Evolutionary conservation across 495 filamentous ascomycete species (phyloP), one percentile per base, ranked within the genome.

Genomic region (Neurospora sp.): DNA sequence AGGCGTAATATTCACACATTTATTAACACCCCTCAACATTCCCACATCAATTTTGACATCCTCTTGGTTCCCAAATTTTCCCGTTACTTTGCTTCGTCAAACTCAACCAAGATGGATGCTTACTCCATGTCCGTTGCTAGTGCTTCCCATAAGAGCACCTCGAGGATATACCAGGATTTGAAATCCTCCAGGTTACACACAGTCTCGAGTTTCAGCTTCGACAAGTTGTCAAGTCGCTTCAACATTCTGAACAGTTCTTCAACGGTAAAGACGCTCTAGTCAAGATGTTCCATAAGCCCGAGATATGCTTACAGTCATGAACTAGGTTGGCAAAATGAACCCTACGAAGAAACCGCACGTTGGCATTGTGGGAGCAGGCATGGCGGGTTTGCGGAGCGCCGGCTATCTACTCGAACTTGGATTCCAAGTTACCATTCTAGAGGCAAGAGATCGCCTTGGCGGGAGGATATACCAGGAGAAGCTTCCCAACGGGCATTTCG

Each of bases 311-410:
- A 78, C 74, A 66, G 8, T 23, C 31, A 48, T 76, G n/a, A 78
- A 62, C 71, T 78, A 86, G 85, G 77, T 76, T 70, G 81, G 82
- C 72, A 81, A 78, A 8, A 76, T 79, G 31, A 76, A 73, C 54
- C 75, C 78, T 38, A 79, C 74, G 39, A 80, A 75, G 62, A 81
- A 75, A 66, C 83, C 84, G 9, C 84, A 84, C 62, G 71, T 98
- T 37, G 92, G 91, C 16, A 83, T 99, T 20, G 86, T 99, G 69
- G 96, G 96, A 18, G 95, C 93, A 44, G 96, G 96, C 37, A 78
- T 97, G 27, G 88, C 96, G n/a, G 96, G 95, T 20, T 82, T 99
- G 38, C 86, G 93, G 75, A 96, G 93, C 78, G 93, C 95, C 11
- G 92, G 97, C 77, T 84, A 96, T 35, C 86, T 98, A 4, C 81